Evolutionary conservation across 2,329 filamentous ascomycete species (phyloP).

Genomic region (Cercospora citrullina): DNA sequence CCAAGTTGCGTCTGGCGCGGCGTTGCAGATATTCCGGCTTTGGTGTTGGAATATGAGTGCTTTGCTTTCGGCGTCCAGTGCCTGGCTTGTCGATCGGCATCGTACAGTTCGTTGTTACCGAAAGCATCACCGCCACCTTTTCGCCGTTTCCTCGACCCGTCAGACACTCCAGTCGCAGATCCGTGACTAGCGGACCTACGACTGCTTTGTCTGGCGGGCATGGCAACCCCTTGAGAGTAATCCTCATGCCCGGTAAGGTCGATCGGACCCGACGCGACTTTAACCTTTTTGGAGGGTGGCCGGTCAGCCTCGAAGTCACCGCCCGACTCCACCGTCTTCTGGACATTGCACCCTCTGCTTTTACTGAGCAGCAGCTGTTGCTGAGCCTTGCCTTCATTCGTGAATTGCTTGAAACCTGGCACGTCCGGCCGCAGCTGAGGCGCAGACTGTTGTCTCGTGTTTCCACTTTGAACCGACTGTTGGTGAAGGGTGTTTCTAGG

Average conservation of each 20-base stretch:
- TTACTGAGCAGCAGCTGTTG: neutral
- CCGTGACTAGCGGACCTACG: neutral
- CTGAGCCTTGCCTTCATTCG: neutral
- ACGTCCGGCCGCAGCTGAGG: neutral
- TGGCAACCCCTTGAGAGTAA: neutral
- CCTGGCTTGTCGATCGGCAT: neutral
- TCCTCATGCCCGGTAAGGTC: neutral
- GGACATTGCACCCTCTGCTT: constrained; percentile 3
- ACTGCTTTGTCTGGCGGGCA: neutral
- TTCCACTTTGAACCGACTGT: neutral
- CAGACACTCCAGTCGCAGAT: neutral
- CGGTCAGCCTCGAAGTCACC: neutral
- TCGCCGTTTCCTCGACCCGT: neutral
- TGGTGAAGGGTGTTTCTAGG: constrained; percentile 7
- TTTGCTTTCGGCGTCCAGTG: neutral
- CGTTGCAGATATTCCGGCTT: neutral
- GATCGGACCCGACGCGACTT: neutral
- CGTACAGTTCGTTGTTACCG: constrained; percentile 1
- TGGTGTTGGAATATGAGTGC: neutral
- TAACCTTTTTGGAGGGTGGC: neutral
- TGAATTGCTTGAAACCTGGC: neutral
- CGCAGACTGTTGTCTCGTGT: neutral
- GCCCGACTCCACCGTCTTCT: too few species aligned
- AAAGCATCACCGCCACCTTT: constrained; percentile 5
- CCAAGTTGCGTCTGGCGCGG: neutral